Evolutionary conservation across 805 yeast species (phyloP), one percentile per base, ranked within the genome.

Genomic region (Candida berthetii): DNA sequence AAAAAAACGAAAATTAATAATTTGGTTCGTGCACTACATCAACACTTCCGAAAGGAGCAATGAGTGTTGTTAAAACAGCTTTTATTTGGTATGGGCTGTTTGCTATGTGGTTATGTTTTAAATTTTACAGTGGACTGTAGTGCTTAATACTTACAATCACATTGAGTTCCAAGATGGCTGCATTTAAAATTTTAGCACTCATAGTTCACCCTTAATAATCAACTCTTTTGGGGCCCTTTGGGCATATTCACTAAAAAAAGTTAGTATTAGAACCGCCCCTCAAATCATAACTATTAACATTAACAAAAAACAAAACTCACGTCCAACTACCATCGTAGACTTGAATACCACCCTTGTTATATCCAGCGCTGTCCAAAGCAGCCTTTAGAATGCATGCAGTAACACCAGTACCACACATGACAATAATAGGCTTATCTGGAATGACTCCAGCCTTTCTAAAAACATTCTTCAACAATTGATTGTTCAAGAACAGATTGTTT

Each of bases 321-420:
- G 82, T 76, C 95, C 95, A 85, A 35, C 87, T 78, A 10, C 95
- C 99, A 54, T 93, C 99, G 52, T 85, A 85, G 18, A 85, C 74
- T 32, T 72, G 71, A 13, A 82, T 65, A 16, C 69, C 72, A 5
- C 59, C 60, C 7, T 68, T 57, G 33, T 66, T 60, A 25, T 68
- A 64, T 0, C 78, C 80, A 10, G 75, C 69, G n/a, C 65, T 54
- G 42, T 78, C 80, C 34, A 85, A 58, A 2, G 95, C 98, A 8
- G 83, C 67, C 61, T 85, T 83, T 36, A 91, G 72, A 33, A 93
- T 80, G 48, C 91, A 87, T 1, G 97, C 98, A 10, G 97, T 82
- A 38, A 93, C 97, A 36, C 98, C 99, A 1, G 97, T 83, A 24
- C 98, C 99, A 59, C 99, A 93, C 86, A 86, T 79, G 32, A 84